phyloP scores from a whole-genome alignment of 2,329 filamentous ascomycete species.

The Eutypella sp. region DNA sequence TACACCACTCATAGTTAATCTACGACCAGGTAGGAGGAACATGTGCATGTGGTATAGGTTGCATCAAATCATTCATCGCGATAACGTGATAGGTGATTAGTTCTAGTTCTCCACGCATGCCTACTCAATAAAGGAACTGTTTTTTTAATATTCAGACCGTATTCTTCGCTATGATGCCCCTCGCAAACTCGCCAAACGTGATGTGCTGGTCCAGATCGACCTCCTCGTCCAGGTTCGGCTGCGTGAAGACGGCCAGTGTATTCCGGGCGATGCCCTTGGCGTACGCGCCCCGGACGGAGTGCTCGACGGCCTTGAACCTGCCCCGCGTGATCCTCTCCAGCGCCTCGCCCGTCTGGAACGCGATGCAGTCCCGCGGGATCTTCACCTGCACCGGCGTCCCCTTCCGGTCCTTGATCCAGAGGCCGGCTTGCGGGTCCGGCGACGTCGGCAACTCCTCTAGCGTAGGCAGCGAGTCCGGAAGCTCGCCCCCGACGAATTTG shows the following conservation, averaged over 20 bases:
- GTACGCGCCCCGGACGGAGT: slow-evolving; percentile 81
- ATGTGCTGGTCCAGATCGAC: slow-evolving; percentile 64
- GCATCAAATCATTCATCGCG: no score
- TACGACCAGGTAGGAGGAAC: no score
- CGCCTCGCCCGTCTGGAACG: slow-evolving; percentile 93
- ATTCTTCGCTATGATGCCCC: slow-evolving; percentile 55
- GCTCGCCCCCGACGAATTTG: slow-evolving; percentile 28
- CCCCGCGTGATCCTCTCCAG: slow-evolving; percentile 88
- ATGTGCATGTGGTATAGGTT: no score
- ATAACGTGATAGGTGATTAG: no score
- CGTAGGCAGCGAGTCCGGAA: slow-evolving; percentile 34
- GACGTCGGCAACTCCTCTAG: slow-evolving; percentile 69
- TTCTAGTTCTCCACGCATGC: no score
- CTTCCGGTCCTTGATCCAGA: slow-evolving; percentile 89
- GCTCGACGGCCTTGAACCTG: slow-evolving; percentile 87
- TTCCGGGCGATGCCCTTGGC: slow-evolving; percentile 66
- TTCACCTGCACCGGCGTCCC: slow-evolving; percentile 83
- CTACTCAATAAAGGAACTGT: no score
- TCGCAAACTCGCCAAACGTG: slow-evolving; percentile 72
- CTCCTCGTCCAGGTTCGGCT: slow-evolving; percentile 82
- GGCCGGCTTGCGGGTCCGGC: slow-evolving; percentile 76
- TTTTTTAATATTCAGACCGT: slow-evolving; percentile 45
- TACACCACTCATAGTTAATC: no score
- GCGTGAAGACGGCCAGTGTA: slow-evolving; percentile 93
- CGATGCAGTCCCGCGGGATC: slow-evolving; percentile 86